Conservation (phyloP, 257 asterid species). For the Fraxinus anomala region DNA sequence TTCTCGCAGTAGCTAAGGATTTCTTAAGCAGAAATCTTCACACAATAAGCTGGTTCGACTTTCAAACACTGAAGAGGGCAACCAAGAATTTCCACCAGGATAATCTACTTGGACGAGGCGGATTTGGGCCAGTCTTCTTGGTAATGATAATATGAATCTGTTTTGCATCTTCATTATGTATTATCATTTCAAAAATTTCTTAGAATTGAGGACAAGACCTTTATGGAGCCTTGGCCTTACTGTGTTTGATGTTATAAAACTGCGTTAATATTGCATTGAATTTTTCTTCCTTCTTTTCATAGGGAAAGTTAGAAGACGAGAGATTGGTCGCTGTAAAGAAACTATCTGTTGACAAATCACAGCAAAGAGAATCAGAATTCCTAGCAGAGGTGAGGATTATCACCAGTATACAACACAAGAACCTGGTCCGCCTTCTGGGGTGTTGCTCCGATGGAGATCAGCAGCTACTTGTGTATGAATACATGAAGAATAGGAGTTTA, state of each 20-base stretch:
- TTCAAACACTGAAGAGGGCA: slow-evolving; percentile 65
- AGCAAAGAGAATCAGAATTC: slow-evolving; percentile 77
- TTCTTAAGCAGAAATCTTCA: slow-evolving; percentile 54
- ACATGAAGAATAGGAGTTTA: slow-evolving; percentile 76
- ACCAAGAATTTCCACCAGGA: slow-evolving; percentile 68
- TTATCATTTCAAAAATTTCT: not conserved
- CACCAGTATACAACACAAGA: slow-evolving; percentile 84
- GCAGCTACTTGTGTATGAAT: slow-evolving; percentile 74
- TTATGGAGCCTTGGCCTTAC: no score
- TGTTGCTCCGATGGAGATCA: slow-evolving; percentile 81
- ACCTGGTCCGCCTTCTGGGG: slow-evolving; percentile 75
- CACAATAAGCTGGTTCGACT: slow-evolving; percentile 55
- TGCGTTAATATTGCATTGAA: not conserved
- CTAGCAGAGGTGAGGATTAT: slow-evolving; percentile 72
- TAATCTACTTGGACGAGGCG: slow-evolving; percentile 78
- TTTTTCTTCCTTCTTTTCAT: not conserved
- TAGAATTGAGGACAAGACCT: no score
- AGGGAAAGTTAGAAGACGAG: slow-evolving; percentile 75
- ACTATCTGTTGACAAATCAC: slow-evolving; percentile 62
- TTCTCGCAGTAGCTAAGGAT: slow-evolving; percentile 45
- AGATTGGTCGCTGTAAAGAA: slow-evolving; percentile 62
- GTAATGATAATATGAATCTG: slow-evolving; percentile 32
- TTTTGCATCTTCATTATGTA: not conserved
- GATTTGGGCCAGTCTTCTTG: slow-evolving; percentile 84
- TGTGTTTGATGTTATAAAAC: no score